Conservation (phyloP, 2,329 filamentous ascomycete species). For the Tolypocladium endophyticum region DNA sequence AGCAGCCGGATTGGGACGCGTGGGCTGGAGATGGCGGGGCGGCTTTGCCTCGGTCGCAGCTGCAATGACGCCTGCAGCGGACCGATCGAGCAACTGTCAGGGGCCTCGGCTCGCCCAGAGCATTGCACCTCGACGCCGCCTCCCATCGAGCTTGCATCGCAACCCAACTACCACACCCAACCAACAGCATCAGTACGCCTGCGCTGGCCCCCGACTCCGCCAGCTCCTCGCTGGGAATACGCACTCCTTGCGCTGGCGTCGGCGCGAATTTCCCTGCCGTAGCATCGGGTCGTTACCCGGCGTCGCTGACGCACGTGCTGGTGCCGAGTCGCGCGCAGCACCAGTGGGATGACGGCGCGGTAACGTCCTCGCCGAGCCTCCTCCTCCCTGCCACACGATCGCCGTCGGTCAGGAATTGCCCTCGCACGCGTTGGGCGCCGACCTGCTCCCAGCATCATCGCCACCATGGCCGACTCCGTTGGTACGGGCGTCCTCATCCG, state of each 20-base stretch:
- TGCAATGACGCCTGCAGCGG: neutral
- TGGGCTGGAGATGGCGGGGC: neutral
- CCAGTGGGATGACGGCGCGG: neutral
- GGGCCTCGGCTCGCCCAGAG: neutral
- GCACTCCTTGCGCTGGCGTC: neutral
- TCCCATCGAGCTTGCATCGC: neutral
- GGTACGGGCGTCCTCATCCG: slow-evolving; percentile 14
- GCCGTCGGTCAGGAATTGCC: neutral
- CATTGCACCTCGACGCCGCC: neutral
- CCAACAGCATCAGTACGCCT: neutral
- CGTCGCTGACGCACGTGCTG: neutral
- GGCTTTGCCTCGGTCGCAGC: neutral
- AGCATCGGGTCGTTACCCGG: neutral
- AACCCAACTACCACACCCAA: neutral
- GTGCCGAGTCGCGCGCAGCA: neutral
- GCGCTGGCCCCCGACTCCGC: neutral
- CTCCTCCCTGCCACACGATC: neutral
- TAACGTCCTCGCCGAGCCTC: neutral
- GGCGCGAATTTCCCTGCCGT: neutral
- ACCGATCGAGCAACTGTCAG: neutral
- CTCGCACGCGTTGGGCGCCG: neutral
- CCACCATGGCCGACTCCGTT: slow-evolving; percentile 27
- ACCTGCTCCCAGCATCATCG: neutral
- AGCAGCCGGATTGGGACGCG: neutral
- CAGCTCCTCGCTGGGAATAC: neutral